Conservation (phyloP, 345 rosid genomes). For the Linum usitatissimum region DNA sequence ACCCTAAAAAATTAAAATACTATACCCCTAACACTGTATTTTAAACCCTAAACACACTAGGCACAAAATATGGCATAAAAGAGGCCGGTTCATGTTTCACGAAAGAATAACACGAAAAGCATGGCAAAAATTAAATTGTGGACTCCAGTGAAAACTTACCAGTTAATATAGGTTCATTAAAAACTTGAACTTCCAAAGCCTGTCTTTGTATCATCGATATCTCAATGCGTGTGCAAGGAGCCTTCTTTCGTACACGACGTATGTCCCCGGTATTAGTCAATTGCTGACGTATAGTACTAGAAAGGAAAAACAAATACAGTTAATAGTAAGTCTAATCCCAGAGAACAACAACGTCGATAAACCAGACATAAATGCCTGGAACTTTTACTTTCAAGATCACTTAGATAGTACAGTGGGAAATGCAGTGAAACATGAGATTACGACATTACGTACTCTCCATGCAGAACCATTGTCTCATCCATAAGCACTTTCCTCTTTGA, state of each 20-base stretch:
- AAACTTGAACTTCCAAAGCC: constrained; percentile 63
- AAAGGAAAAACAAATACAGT: constrained; percentile 20
- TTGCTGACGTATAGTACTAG: constrained; percentile 79
- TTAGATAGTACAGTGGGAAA: neutral
- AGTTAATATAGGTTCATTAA: constrained; percentile 47
- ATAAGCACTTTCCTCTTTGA: constrained; percentile 82
- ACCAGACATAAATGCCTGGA: neutral
- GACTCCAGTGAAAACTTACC: constrained; percentile 44
- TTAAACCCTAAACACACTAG: too few species aligned
- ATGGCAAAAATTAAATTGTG: neutral
- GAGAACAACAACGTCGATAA: neutral
- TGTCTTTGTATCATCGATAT: constrained; percentile 75
- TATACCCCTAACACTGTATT: too few species aligned
- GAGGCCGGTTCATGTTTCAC: neutral
- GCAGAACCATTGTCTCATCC: constrained; percentile 94
- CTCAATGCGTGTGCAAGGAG: constrained; percentile 92
- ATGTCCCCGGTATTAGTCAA: constrained; percentile 76
- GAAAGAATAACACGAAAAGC: neutral
- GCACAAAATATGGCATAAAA: too few species aligned
- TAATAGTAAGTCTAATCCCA: too few species aligned
- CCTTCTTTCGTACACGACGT: constrained; percentile 91
- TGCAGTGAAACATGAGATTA: constrained; percentile 4
- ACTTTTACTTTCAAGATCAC: too few species aligned
- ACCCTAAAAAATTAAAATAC: too few species aligned
- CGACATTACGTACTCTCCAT: constrained; percentile 99